A percentile compares a stretch with the other conserved stretches of the same genome.
Conservation (phyloP, 1,139 yeast species). For the Kazachstania sp. region DNA sequence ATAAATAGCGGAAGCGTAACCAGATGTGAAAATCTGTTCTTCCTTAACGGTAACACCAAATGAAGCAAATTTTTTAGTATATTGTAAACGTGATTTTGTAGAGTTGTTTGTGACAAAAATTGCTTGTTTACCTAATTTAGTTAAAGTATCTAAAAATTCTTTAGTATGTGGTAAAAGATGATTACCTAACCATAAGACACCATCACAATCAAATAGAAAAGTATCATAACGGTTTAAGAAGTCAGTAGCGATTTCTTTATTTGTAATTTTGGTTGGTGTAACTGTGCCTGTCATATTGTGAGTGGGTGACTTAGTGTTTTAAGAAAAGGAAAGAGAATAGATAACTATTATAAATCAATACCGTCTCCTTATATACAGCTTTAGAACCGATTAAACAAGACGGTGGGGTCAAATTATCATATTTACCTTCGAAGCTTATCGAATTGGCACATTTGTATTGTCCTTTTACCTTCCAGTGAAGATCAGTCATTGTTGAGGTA, state of each 20-base stretch:
- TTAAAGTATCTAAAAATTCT: constrained; percentile 54
- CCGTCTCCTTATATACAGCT: too few species aligned
- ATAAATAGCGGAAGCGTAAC: constrained; percentile 87
- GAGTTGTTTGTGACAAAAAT: constrained; percentile 93
- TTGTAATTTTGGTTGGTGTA: constrained; percentile 37
- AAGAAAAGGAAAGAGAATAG: too few species aligned
- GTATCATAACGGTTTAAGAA: constrained; percentile 63
- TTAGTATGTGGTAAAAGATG: constrained; percentile 61
- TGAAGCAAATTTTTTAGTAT: constrained; percentile 63
- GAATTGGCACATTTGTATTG: too few species aligned
- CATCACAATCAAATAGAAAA: constrained; percentile 90
- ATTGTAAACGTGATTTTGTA: constrained; percentile 74
- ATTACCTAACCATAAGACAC: constrained; percentile 83
- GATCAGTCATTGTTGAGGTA: too few species aligned
- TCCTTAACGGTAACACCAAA: constrained; percentile 61
- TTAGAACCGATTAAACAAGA: too few species aligned
- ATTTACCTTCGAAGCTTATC: too few species aligned
- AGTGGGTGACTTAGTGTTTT: too few species aligned
- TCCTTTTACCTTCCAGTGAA: too few species aligned
- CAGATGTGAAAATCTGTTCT: constrained; percentile 80
- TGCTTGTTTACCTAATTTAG: constrained; percentile 49
- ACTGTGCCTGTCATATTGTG: constrained; percentile 18
- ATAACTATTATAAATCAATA: too few species aligned
- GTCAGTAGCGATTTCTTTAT: constrained; percentile 40
- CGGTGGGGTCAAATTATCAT: too few species aligned